Evolutionary conservation across 495 filamentous ascomycete species (phyloP).

Genomic region (Podospora bellae-mahoneyi): DNA sequence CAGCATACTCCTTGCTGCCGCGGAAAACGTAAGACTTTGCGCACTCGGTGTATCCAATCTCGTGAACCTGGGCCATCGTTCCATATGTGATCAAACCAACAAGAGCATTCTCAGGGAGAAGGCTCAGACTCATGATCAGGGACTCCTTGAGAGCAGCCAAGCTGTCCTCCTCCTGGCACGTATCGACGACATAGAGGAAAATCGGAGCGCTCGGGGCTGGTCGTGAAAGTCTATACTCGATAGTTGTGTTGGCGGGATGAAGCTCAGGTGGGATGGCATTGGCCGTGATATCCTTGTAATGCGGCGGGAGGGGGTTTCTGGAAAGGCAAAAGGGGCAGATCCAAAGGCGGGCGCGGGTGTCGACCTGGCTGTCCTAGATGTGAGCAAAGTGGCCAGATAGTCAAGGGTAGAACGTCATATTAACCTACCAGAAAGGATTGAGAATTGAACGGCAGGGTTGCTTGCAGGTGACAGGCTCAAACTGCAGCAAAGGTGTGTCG

Average conservation of each 20-base stretch:
- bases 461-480: conserved; percentile 98
- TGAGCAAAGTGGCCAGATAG: conserved; percentile 23
- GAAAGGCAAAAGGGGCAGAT: conserved; percentile 98
- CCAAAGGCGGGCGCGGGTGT: conserved; percentile 92
- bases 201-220: conserved; percentile 93
- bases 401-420: conserved; percentile 4
- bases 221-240: conserved; percentile 91
- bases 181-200: conserved; percentile 97
- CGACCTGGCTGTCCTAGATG: conserved; percentile 69
- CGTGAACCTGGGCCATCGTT: conserved; percentile 98
- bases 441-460: conserved; percentile 91
- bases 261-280: conserved; percentile 94
- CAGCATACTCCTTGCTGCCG: conserved; percentile 93
- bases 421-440: conserved; percentile 86
- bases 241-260: conserved; percentile 89
- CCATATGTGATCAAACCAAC: conserved; percentile 95
- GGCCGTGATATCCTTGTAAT: conserved; percentile 98
- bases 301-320: conserved; percentile 89
- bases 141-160: conserved; percentile 94
- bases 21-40: conserved; percentile 99
- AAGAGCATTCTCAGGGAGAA: conserved; percentile 88
- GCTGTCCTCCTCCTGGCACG: conserved; percentile 97
- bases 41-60: conserved; percentile 96
- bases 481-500: conserved; percentile 84
- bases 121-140: conserved; percentile 92